A percentile compares a stretch with the other conserved stretches of the same genome.
Evolutionary conservation across 1,284 basidiomycete species (phyloP).

Genomic region (Rhodotorula sp.): DNA sequence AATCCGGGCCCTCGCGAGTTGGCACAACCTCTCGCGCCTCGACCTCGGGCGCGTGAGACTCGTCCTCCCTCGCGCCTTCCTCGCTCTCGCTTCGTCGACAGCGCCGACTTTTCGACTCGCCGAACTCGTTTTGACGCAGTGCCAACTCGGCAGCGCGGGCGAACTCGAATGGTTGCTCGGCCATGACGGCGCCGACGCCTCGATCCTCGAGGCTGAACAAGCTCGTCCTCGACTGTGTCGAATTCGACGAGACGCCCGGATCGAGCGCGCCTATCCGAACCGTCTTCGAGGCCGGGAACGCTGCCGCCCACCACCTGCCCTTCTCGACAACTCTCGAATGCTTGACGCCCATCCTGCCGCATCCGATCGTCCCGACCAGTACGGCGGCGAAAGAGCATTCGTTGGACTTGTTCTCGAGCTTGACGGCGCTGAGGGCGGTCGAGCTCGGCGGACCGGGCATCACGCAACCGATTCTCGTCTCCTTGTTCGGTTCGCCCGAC

Average conservation of each 20-base stretch:
- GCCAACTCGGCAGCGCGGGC: background rate
- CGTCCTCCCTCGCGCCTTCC: background rate
- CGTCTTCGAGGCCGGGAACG: background rate
- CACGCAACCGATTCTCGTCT: background rate
- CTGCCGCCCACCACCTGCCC: background rate
- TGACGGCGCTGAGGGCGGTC: background rate
- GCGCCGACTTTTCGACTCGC: background rate
- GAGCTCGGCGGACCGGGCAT: conserved; percentile 13
- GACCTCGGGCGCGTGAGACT: conserved; percentile 23
- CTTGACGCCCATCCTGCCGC: background rate
- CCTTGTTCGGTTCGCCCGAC: background rate
- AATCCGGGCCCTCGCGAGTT: conserved; percentile 4
- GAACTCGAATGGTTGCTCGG: conserved; percentile 21
- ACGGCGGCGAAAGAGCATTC: background rate
- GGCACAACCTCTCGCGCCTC: conserved; percentile 12
- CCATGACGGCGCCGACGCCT: background rate
- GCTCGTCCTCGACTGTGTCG: conserved; percentile 5
- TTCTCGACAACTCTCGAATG: background rate
- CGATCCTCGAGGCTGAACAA: background rate
- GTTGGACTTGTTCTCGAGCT: background rate
- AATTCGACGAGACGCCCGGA: background rate
- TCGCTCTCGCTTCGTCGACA: background rate
- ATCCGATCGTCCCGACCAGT: background rate
- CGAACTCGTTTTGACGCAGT: conserved; percentile 6
- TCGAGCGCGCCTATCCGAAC: background rate